Conservation (phyloP, 208 protist genomes). For the Trypanosoma cruzi region DNA sequence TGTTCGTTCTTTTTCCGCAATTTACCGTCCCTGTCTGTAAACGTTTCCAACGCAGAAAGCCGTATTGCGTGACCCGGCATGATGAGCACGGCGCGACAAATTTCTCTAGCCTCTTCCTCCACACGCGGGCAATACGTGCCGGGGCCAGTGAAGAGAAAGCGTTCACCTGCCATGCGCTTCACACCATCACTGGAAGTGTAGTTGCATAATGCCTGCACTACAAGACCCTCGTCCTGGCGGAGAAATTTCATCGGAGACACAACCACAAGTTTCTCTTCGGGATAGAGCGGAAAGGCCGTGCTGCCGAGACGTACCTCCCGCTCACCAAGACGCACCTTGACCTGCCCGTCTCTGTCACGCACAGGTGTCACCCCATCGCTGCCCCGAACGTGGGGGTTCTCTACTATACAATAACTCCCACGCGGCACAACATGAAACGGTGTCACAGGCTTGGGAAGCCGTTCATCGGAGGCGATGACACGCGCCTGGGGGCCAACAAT, state of each 20-base stretch:
- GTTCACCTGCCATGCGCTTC: slow-evolving; percentile 42
- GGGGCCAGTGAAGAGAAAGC: slow-evolving; percentile 62
- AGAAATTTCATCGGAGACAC: slow-evolving; percentile 71
- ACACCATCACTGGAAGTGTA: slow-evolving; percentile 45
- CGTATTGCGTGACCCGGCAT: slow-evolving; percentile 37
- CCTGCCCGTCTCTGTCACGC: slow-evolving; percentile 73
- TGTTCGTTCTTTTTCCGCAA: slow-evolving; percentile 56
- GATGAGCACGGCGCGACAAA: slow-evolving; percentile 34
- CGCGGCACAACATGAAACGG: slow-evolving; percentile 59
- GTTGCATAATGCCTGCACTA: slow-evolving; percentile 53
- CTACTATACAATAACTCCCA: slow-evolving; percentile 54
- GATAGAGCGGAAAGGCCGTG: slow-evolving; percentile 92
- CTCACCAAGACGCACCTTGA: slow-evolving; percentile 81
- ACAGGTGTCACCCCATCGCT: slow-evolving; percentile 34
- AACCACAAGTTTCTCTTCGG: slow-evolving; percentile 72
- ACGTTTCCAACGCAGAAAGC: slow-evolving; percentile 41
- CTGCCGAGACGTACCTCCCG: slow-evolving; percentile 78
- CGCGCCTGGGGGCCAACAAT: slow-evolving; percentile 57
- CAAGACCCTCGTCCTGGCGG: slow-evolving; percentile 38
- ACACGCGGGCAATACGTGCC: slow-evolving; percentile 76
- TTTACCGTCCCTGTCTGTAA: slow-evolving; percentile 38
- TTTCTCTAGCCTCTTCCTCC: slow-evolving; percentile 56
- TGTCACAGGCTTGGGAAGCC: slow-evolving; percentile 34
- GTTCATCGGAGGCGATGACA: slow-evolving; percentile 55
- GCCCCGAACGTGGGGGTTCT: slow-evolving; percentile 49